A percentile compares a stretch with the other conserved stretches of the same genome.
Evolutionary conservation across 768 basidiomycete genomes (phyloP).

Genomic region (Boletellus emodensis): DNA sequence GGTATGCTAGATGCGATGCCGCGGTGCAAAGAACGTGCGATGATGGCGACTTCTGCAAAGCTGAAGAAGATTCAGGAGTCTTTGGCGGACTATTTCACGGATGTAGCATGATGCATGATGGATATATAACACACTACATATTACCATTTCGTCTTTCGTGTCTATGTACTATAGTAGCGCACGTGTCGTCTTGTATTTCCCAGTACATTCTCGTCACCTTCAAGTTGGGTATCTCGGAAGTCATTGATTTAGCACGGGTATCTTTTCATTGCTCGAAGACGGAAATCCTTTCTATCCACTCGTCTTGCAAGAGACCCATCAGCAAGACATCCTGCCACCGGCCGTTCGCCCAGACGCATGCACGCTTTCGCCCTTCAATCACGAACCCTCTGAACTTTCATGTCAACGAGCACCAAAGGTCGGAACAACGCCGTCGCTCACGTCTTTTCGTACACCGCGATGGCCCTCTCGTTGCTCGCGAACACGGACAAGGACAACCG

Average conservation of each 20-base stretch:
- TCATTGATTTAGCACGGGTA: neutral
- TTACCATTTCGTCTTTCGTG: too few species aligned
- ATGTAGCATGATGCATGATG: conserved; percentile 31
- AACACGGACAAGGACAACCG: conserved; percentile 40
- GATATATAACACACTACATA: too few species aligned
- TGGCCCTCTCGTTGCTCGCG: conserved; percentile 36
- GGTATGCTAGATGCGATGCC: conserved; percentile 42
- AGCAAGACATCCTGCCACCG: conserved; percentile 36
- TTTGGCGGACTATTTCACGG: conserved; percentile 45
- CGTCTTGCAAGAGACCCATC: conserved; percentile 40
- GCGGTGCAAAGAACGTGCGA: conserved; percentile 41
- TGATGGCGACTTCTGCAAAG: conserved; percentile 40
- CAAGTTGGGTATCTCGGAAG: conserved; percentile 10
- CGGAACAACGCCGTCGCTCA: conserved; percentile 23
- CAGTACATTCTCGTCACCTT: neutral
- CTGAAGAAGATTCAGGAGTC: conserved; percentile 45
- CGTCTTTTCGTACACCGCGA: conserved; percentile 40
- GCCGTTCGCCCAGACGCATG: conserved; percentile 33
- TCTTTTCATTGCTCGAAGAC: conserved; percentile 15
- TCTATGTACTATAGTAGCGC: too few species aligned
- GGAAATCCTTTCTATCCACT: conserved; percentile 32
- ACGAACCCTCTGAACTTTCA: conserved; percentile 39
- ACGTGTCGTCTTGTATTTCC: neutral
- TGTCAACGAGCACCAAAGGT: neutral
- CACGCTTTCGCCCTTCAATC: conserved; percentile 36